Percentiles rank a stretch among this genome's conserved stretches.
phyloP scores from a whole-genome alignment of 768 basidiomycete genomes.

The Trametes coccinea region DNA sequence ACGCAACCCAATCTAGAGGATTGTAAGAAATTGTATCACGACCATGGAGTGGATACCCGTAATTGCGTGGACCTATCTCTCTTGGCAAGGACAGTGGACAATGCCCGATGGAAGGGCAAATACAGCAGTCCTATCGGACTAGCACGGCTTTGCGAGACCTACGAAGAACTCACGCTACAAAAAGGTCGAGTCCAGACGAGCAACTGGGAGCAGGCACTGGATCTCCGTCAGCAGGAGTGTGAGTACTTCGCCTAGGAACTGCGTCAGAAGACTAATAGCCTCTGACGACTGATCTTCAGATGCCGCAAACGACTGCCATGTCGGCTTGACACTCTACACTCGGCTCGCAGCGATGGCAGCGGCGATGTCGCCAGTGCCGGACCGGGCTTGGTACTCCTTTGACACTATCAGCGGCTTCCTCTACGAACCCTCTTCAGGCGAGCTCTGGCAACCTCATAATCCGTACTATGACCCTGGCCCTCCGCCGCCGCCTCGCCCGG shows the following conservation, averaged over 20 bases:
- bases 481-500: constrained; percentile 48
- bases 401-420: constrained; percentile 49
- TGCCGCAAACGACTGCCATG: constrained; percentile 71
- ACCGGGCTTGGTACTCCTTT: constrained; percentile 55
- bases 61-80: constrained; percentile 70
- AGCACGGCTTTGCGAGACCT: constrained; percentile 62
- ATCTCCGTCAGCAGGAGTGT: constrained; percentile 58
- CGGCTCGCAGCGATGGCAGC: constrained; percentile 46
- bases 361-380: constrained; percentile 37
- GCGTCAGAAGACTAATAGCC: no score
- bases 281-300: constrained; percentile 44
- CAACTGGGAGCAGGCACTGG: constrained; percentile 66
- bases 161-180: constrained; percentile 49
- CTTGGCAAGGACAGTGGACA: constrained; percentile 70
- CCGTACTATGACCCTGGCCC: constrained; percentile 75
- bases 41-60: constrained; percentile 41
- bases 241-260: constrained; percentile 32
- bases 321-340: constrained; percentile 55
- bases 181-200: constrained; percentile 66
- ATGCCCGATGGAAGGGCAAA: constrained; percentile 69
- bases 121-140: constrained; percentile 64
- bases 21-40: constrained; percentile 60
- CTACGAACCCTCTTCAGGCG: constrained; percentile 38
- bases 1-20: constrained; percentile 48
- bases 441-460: constrained; percentile 56